Evolutionary conservation across 2,329 filamentous ascomycete species (phyloP), one percentile per base, ranked within the genome.

Genomic region (Berkeleyomyces basicola): DNA sequence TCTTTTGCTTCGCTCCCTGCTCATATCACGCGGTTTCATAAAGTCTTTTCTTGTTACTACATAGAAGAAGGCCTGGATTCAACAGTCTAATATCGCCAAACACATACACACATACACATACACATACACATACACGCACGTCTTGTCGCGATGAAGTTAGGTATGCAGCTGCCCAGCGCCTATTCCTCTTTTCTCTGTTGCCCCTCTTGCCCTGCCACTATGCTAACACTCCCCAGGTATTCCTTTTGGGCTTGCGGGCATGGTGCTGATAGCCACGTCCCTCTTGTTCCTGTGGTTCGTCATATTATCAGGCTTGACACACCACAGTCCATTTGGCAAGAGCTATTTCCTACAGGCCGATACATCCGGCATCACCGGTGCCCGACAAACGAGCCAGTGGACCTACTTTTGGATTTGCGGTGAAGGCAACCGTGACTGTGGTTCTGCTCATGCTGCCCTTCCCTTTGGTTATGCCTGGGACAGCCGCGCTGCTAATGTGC

Each of bases 351-450:
- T 97, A 40, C 79, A 86, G 70, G 88, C 88, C 69, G 81, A 87
- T 70, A 96, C 91, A 0, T 76, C 75, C 40, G 82, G 79, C 70
- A 90, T 95, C 70, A 77, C 80, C 2, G 84, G 85, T 58, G 85
- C 89, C 10, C 82, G 85, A 61, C 66, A 78, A 59, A 68, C 80
- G 16, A 85, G 89, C 10, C 85, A 92, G 75, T 97, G 92, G 92
- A 95, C 90, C 43, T 95, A 87, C 75, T 93, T 95, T 78, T 85
- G 88, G 72, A 78, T 95, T 66, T 95, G 91, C 75, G 82, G 84
- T 61, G 77, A 77, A 39, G 75, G 75, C 66, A 82, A 84, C 71
- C 77, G 77, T 60, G 74, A 87, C 73, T 96, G 90, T 74, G 80
- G 83, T 65, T 69, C 69, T 0, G 72, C 81, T 2, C 79, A 82